Conservation (phyloP, 2,329 filamentous ascomycete species). For the Trichophaea hybrida region DNA sequence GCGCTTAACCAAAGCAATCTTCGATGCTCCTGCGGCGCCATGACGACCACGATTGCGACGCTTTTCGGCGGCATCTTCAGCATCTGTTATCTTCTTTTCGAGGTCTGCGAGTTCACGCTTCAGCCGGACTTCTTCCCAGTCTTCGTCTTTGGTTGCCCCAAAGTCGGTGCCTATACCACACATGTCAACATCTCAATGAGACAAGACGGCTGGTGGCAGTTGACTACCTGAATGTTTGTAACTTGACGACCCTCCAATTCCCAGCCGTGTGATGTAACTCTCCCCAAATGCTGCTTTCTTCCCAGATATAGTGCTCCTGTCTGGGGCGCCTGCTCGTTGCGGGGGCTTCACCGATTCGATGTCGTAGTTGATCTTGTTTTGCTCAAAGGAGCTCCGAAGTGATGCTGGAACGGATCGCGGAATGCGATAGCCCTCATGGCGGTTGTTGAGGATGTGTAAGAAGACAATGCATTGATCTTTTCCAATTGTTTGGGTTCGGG, state of each 20-base stretch:
- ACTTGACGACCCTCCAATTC: constrained; percentile 56
- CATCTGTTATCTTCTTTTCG: constrained; percentile 70
- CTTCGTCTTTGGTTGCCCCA: constrained; percentile 64
- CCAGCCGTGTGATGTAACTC: constrained; percentile 82
- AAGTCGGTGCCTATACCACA: constrained; percentile 59
- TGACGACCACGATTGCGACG: constrained; percentile 36
- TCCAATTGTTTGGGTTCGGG: constrained; percentile 64
- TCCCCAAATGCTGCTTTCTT: constrained; percentile 96
- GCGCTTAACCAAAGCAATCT: constrained; percentile 81
- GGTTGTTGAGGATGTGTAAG: constrained; percentile 88
- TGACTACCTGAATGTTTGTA: constrained; percentile 52
- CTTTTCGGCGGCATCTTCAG: constrained; percentile 58
- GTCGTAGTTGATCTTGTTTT: constrained; percentile 93
- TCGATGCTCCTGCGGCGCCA: constrained; percentile 47
- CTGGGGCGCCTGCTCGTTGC: constrained; percentile 36
- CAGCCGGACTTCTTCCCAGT: constrained; percentile 93
- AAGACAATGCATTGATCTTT: constrained; percentile 93
- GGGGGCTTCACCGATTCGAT: constrained; percentile 58
- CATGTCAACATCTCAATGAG: too few relatives aligned
- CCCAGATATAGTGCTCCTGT: constrained; percentile 69
- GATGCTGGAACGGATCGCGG: constrained; percentile 81
- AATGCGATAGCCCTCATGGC: constrained; percentile 89
- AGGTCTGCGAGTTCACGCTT: constrained; percentile 85
- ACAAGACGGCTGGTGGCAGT: neutral
- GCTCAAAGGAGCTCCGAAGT: constrained; percentile 82